Base-by-base conservation (phyloP, 2,329 filamentous ascomycete genomes). In the Epichloe sibirici region DNA sequence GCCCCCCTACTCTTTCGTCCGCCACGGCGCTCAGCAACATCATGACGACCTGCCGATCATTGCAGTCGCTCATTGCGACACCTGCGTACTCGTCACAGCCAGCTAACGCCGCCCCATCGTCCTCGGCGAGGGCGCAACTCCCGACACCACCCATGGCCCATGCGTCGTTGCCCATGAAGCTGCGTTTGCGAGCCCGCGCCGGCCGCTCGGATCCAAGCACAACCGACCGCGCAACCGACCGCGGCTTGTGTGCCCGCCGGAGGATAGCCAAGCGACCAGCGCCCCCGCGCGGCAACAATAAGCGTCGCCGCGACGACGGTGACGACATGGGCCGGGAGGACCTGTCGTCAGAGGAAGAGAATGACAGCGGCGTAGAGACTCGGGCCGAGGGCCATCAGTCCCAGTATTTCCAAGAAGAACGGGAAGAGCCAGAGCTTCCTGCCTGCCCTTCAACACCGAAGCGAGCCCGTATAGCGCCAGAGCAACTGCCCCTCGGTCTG, bases 381-480 rank as follows among this genome's bases (percentile, higher is more conserved):
- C 59, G 62, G 12, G 52, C 44, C 21, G 40, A 53, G 13, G 51
- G 48, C 6, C 53, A 54, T 53, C 53, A 45, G 23, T 21, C 12
- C n/a, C 37, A 25, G n/a, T 11, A 48, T 15, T 43, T 54, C 25
- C 50, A 49, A 3, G 28, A 3, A n/a, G 28, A 15, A 13, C 39
- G 25, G 13, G 28, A 34, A 3, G 28, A 6, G 28, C 17, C 28
- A n/a, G 39, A 13, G 11, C 48, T 35, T 13, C 8, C n/a, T 28
- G 5, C n/a, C 12, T 23, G 17, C 42, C 76, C 74, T 3, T 70
- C 73, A 45, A 84, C 81, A 8, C 81, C 81, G 0, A 82, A 82
- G 65, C 75, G 80, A 51, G 71, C 75, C 54, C 77, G 79, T 57
- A 75, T 83, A 52, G 79, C 79, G 34, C 81, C 81, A 2, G 78